phyloP scores from a whole-genome alignment of 202 grass and related monocot genomes.

The Brachypodium distachyon region DNA sequence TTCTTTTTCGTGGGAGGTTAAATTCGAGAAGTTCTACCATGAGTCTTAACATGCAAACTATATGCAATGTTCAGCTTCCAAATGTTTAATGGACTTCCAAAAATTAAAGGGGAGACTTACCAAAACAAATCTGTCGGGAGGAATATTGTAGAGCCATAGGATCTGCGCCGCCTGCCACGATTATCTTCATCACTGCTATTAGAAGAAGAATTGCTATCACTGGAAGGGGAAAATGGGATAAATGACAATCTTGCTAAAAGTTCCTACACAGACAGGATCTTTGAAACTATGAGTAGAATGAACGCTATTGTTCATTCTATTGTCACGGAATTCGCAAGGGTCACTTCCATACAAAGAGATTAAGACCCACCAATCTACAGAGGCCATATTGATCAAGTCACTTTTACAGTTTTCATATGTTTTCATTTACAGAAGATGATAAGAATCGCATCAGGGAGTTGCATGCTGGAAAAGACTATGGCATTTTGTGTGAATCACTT shows the following conservation, averaged over 20 bases:
- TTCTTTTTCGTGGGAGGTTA: background rate
- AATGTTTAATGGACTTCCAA: background rate
- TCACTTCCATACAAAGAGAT: background rate
- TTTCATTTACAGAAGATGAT: background rate
- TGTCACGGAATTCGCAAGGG: background rate
- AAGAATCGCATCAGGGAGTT: background rate
- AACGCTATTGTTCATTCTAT: background rate
- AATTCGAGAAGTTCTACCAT: background rate
- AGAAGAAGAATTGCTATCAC: slow-evolving; percentile 37
- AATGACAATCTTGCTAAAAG: slow-evolving; percentile 11
- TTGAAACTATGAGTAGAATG: background rate
- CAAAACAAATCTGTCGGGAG: slow-evolving; percentile 89
- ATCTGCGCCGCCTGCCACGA: slow-evolving; percentile 58
- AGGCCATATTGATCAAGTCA: background rate
- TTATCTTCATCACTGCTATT: slow-evolving; percentile 67
- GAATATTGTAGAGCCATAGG: slow-evolving; percentile 64
- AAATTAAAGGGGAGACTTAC: slow-evolving; percentile 45
- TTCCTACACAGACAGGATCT: background rate
- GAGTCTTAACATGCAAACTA: background rate
- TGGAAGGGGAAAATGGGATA: slow-evolving; percentile 3
- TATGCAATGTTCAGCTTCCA: background rate
- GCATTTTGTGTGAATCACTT: background rate
- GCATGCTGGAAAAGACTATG: background rate
- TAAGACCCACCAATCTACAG: background rate
- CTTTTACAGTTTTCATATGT: background rate